Base-by-base conservation (phyloP, 1,284 basidiomycete species). In the Dichomitus squalens region DNA sequence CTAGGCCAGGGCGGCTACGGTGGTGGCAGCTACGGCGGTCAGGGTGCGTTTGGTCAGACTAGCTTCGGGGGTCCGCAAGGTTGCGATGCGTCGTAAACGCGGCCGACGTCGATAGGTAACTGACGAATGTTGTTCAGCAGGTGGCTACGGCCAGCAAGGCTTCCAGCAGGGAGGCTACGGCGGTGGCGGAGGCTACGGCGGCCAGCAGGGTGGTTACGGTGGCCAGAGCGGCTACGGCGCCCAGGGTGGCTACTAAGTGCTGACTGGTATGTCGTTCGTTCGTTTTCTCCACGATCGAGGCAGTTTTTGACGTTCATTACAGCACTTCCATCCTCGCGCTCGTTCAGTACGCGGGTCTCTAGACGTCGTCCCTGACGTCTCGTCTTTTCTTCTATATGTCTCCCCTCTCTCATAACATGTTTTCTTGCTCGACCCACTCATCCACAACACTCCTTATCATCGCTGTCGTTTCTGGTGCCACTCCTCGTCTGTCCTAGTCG, bases 401-500 rank as follows among this genome's bases (percentile, higher is more conserved):
- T 59, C 21, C 50, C 55, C 33, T 57, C 44, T 60, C 57, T 59
- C 40, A 36, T n/a, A 58, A 46, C 57, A 12, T 47, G 55, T 68
- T 47, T 66, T 68, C 66, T 66, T 64, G 53, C 55, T 55, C 59
- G 72, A 70, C 71, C 63, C 72, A 71, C 68, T 71, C 73, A 72
- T 75, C 73, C 72, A 69, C 69, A 71, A 66, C 68, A 66, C 58
- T 73, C 71, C 59, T 72, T 73, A 65, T 59, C 60, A 59, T 56
- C 59, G 64, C 72, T 65, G 62, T 73, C 70, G 52, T 71, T 72
- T 70, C 66, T 61, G 68, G 69, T 70, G 68, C 70, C 72, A 72
- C 72, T 68, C 62, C 72, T 77, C 73, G 44, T 69, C 74, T 71
- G 68, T 73, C 70, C 67, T 69, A 71, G 70, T 70, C 65, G 64